Percentiles rank a stretch among this genome's conserved stretches.
Conservation (phyloP, 139 green algal genomes). For the Picochlorum sp. region DNA sequence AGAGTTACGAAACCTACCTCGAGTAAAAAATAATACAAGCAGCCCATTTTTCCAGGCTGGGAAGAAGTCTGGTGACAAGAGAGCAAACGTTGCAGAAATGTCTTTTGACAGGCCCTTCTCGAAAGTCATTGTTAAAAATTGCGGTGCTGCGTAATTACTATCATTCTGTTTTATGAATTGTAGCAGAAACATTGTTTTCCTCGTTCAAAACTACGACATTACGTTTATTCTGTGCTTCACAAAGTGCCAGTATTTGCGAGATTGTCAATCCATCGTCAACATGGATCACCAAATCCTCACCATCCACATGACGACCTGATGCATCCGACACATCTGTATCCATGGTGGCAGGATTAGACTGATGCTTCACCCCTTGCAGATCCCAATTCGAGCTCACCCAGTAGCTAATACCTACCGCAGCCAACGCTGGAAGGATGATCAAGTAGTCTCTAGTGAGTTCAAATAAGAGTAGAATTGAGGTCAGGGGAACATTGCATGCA, state of each 20-base stretch:
- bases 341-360: too few relatives aligned
- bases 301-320: background rate
- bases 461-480: constrained; percentile 59
- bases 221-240: background rate
- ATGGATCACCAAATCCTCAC: background rate
- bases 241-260: background rate
- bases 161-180: background rate
- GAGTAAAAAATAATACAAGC: constrained; percentile 42
- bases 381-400: constrained; percentile 26
- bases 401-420: constrained; percentile 53
- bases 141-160: constrained; percentile 4
- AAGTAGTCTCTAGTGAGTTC: constrained; percentile 71
- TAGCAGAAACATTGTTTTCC: background rate
- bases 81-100: constrained; percentile 44
- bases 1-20: constrained; percentile 26
- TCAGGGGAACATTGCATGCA: constrained; percentile 37
- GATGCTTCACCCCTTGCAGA: constrained; percentile 7
- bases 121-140: constrained; percentile 36
- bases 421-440: constrained; percentile 69
- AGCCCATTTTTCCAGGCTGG: constrained; percentile 44
- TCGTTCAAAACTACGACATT: background rate
- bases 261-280: constrained; percentile 3
- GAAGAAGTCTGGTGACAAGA: constrained; percentile 42
- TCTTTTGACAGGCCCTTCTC: constrained; percentile 41
- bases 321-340: too few relatives aligned